Evolutionary conservation across 768 basidiomycete genomes (phyloP).

Genomic region (Termitomyces titanicus): DNA sequence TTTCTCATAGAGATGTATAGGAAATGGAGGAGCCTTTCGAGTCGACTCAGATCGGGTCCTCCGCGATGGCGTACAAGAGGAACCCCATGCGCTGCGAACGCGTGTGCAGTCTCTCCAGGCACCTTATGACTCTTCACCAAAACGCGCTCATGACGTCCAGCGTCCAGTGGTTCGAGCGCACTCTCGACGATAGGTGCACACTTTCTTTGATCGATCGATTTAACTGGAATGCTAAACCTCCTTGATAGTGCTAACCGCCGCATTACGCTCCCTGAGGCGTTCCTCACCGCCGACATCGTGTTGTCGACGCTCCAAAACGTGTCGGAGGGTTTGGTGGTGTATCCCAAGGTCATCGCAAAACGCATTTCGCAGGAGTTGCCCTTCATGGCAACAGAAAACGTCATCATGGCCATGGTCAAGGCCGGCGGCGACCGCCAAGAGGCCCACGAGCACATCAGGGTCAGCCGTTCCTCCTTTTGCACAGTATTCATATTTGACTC

Average conservation of each 20-base stretch:
- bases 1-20: slow-evolving; percentile 26
- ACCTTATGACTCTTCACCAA: slow-evolving; percentile 94
- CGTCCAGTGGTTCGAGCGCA: slow-evolving; percentile 98
- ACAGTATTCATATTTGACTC: neutral
- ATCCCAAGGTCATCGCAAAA: slow-evolving; percentile 91
- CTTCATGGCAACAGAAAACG: slow-evolving; percentile 99
- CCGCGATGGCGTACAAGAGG: slow-evolving; percentile 98
- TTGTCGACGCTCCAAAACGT: slow-evolving; percentile 95
- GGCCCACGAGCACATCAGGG: slow-evolving; percentile 93
- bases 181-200: slow-evolving; percentile 86
- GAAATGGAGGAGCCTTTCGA: slow-evolving; percentile 99
- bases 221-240: neutral
- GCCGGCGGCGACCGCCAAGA: slow-evolving; percentile 93
- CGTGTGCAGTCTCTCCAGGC: slow-evolving; percentile 93
- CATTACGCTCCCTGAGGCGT: slow-evolving; percentile 94
- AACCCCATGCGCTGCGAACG: slow-evolving; percentile 99
- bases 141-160: slow-evolving; percentile 93
- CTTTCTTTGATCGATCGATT: neutral
- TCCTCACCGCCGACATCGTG: slow-evolving; percentile 95
- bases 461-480: slow-evolving; percentile 27
- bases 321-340: slow-evolving; percentile 98
- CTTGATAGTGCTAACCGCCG: slow-evolving; percentile 86
- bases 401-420: slow-evolving; percentile 99
- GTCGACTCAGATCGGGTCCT: slow-evolving; percentile 95
- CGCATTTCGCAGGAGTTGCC: slow-evolving; percentile 93